phyloP scores from a whole-genome alignment of 352 stramenopile genomes.

The Globisporangium echinulatum region DNA sequence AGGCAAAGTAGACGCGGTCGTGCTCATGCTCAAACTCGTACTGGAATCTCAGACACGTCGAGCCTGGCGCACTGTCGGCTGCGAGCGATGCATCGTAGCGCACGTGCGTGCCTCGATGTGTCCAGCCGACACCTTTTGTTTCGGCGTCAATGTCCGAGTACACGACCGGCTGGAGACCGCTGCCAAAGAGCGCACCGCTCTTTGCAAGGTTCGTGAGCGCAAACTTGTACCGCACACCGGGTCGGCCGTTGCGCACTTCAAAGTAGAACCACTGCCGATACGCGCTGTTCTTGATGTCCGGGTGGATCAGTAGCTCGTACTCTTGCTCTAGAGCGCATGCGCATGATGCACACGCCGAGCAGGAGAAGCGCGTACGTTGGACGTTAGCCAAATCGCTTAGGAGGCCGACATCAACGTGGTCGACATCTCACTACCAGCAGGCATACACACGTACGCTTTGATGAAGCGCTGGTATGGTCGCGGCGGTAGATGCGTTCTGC shows the following conservation, averaged over 20 bases:
- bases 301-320: slow-evolving; percentile 69
- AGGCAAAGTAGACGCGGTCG: slow-evolving; percentile 80
- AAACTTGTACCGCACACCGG: slow-evolving; percentile 57
- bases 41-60: slow-evolving; percentile 60
- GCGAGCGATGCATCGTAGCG: slow-evolving; percentile 47
- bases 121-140: slow-evolving; percentile 43
- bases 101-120: slow-evolving; percentile 50
- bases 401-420: too few species aligned
- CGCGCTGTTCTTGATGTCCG: slow-evolving; percentile 75
- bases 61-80: slow-evolving; percentile 25
- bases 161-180: slow-evolving; percentile 73
- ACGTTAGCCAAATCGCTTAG: not conserved
- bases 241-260: slow-evolving; percentile 51
- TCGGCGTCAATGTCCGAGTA: slow-evolving; percentile 59
- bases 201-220: slow-evolving; percentile 80
- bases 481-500: slow-evolving; percentile 53
- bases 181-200: slow-evolving; percentile 70
- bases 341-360: not conserved
- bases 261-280: slow-evolving; percentile 92
- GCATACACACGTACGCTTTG: slow-evolving; percentile 2
- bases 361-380: not conserved
- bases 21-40: slow-evolving; percentile 60
- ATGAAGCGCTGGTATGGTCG: slow-evolving; percentile 2
- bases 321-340: slow-evolving; percentile 27
- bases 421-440: too few species aligned